Conservation (phyloP, 2,329 filamentous ascomycete genomes). For the Colletotrichum melonis region DNA sequence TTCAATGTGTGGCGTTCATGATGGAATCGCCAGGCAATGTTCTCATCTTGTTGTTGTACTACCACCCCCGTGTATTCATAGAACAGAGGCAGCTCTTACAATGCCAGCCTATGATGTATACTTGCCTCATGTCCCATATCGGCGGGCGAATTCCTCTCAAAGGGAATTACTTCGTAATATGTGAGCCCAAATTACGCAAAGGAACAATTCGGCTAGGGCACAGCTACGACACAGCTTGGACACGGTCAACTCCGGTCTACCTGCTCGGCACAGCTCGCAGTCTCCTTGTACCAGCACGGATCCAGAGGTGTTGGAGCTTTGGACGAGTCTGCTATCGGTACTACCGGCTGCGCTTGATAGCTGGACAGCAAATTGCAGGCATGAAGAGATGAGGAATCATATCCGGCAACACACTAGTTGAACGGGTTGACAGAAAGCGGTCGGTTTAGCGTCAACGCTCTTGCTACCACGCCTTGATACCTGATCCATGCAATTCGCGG, state of each 20-base stretch:
- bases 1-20: neutral
- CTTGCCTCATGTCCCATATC: neutral
- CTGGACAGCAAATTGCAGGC: neutral
- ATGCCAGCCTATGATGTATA: constrained; percentile 32
- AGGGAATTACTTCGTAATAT: neutral
- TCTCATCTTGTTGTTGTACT: constrained; percentile 21
- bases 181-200: neutral
- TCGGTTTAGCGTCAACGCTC: neutral
- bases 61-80: constrained; percentile 35
- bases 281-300: neutral
- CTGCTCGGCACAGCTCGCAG: neutral
- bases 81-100: constrained; percentile 29
- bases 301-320: neutral
- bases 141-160: neutral
- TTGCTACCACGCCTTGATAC: neutral
- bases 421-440: neutral
- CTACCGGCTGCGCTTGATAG: neutral
- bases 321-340: neutral
- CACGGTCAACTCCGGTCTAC: neutral
- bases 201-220: neutral
- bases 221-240: neutral
- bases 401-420: neutral
- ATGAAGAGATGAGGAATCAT: neutral
- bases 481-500: constrained; percentile 8
- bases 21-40: neutral